phyloP scores from a whole-genome alignment of 371 early-diverging fungal genomes.

The Lichtheimia corymbifera region DNA sequence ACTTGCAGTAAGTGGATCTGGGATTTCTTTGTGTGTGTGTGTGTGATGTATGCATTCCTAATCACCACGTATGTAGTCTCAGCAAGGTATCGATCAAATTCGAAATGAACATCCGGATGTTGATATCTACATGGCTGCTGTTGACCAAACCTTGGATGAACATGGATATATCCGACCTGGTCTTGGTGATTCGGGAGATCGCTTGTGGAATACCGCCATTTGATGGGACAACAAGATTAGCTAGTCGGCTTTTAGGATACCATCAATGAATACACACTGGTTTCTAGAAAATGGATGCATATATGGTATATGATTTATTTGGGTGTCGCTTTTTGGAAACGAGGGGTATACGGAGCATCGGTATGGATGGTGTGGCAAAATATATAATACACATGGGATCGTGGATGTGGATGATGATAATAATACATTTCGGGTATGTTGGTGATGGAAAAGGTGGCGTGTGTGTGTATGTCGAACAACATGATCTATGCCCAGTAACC shows the following conservation, averaged over 20 bases:
- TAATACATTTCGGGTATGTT: no score
- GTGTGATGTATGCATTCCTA: background rate
- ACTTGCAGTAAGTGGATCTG: conserved; percentile 47
- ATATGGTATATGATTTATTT: background rate
- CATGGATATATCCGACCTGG: conserved; percentile 75
- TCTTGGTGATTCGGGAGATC: conserved; percentile 81
- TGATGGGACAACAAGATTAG: background rate
- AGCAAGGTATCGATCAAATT: conserved; percentile 63
- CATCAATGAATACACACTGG: background rate
- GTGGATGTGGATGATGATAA: background rate
- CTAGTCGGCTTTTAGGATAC: background rate
- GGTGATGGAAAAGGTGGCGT: no score
- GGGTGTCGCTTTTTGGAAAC: background rate
- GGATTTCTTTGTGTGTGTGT: no score
- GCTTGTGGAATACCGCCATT: conserved; percentile 58
- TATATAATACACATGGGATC: conserved; percentile 4
- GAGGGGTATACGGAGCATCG: background rate
- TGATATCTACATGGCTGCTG: conserved; percentile 62
- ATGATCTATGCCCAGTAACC: conserved; percentile 65
- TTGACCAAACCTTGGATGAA: conserved; percentile 70
- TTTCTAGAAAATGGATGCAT: background rate
- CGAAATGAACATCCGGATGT: conserved; percentile 75
- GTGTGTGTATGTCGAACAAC: no score
- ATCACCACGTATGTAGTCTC: conserved; percentile 27
- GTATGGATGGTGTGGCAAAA: background rate